Evolutionary conservation across 495 filamentous ascomycete species (phyloP).

Genomic region (Tetracladium setigerum): DNA sequence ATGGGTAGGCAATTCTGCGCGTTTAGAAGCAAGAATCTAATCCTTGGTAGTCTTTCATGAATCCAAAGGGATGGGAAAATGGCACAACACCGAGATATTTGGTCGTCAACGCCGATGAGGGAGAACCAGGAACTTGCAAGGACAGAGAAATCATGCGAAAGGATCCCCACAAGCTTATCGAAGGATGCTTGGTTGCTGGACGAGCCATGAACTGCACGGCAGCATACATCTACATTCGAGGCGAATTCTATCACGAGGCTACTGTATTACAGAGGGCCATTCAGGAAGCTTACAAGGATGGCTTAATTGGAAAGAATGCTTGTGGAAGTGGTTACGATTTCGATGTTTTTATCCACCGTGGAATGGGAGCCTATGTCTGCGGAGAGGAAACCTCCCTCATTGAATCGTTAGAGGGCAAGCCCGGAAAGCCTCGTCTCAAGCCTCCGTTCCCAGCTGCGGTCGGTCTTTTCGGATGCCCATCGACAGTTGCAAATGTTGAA

Average conservation of each 20-base stretch:
- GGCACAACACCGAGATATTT: slow-evolving; percentile 92
- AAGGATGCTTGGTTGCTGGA: slow-evolving; percentile 94
- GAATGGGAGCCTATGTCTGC: slow-evolving; percentile 95
- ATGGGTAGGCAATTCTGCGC: slow-evolving; percentile 60
- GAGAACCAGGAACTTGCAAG: slow-evolving; percentile 98
- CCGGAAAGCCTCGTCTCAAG: slow-evolving; percentile 96
- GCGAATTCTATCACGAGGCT: slow-evolving; percentile 97
- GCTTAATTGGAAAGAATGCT: slow-evolving; percentile 94
- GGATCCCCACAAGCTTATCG: slow-evolving; percentile 96
- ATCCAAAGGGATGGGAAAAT: slow-evolving; percentile 99
- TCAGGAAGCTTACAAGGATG: slow-evolving; percentile 91
- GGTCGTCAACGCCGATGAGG: slow-evolving; percentile 97
- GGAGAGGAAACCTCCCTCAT: slow-evolving; percentile 97
- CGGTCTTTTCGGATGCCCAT: slow-evolving; percentile 95
- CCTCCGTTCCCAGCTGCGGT: slow-evolving; percentile 96
- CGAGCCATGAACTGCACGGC: slow-evolving; percentile 97
- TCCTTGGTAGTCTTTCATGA: slow-evolving; percentile 85
- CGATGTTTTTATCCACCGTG: slow-evolving; percentile 92
- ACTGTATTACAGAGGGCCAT: slow-evolving; percentile 90
- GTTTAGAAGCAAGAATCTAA: slow-evolving; percentile 1
- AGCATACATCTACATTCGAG: slow-evolving; percentile 98
- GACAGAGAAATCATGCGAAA: slow-evolving; percentile 99
- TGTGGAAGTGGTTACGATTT: slow-evolving; percentile 96
- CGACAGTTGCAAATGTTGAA: slow-evolving; percentile 96
- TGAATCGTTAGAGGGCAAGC: slow-evolving; percentile 96